phyloP scores from a whole-genome alignment of 495 filamentous ascomycete genomes.

The Trichoderma parareesei region DNA sequence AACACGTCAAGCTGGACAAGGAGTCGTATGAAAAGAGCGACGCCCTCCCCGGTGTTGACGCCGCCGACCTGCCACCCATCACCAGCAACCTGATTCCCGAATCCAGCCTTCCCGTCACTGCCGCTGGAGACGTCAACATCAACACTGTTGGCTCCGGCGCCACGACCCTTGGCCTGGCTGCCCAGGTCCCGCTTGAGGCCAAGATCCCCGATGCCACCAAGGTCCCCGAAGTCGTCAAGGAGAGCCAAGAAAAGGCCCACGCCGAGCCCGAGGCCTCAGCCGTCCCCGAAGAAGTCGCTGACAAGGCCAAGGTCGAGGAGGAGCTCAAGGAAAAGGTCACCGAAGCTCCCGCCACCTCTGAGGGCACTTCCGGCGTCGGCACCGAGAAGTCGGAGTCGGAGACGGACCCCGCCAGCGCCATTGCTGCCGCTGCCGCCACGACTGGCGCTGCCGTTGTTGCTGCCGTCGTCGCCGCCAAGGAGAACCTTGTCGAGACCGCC shows the following conservation, averaged over 20 bases:
- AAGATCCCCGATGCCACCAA: conserved; percentile 48
- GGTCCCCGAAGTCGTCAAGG: conserved; percentile 58
- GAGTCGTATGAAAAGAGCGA: conserved; percentile 77
- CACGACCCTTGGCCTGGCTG: conserved; percentile 69
- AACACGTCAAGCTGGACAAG: conserved; percentile 65
- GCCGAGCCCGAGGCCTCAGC: conserved; percentile 52
- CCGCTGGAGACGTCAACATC: conserved; percentile 44
- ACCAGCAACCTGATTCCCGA: conserved; percentile 69
- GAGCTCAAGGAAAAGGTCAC: conserved; percentile 53
- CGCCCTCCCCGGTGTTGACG: conserved; percentile 42
- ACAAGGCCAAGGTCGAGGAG: conserved; percentile 53
- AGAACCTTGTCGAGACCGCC: conserved; percentile 25
- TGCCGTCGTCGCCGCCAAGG: conserved; percentile 25
- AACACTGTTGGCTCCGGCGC: conserved; percentile 60
- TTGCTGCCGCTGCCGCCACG: conserved; percentile 24
- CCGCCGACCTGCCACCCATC: conserved; percentile 55
- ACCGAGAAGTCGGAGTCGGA: conserved; percentile 39
- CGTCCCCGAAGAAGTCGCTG: conserved; percentile 45
- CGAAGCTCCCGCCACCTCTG: conserved; percentile 47
- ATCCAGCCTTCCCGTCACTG: conserved; percentile 69
- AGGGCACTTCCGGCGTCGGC: conserved; percentile 40
- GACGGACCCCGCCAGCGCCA: background rate
- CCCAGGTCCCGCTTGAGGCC: conserved; percentile 57
- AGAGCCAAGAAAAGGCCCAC: conserved; percentile 56
- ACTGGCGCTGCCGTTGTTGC: conserved; percentile 17